Percentiles rank a stretch among this genome's conserved stretches.
phyloP scores from a whole-genome alignment of 2,329 filamentous ascomycete species.

The Nigrograna mackinnonii region DNA sequence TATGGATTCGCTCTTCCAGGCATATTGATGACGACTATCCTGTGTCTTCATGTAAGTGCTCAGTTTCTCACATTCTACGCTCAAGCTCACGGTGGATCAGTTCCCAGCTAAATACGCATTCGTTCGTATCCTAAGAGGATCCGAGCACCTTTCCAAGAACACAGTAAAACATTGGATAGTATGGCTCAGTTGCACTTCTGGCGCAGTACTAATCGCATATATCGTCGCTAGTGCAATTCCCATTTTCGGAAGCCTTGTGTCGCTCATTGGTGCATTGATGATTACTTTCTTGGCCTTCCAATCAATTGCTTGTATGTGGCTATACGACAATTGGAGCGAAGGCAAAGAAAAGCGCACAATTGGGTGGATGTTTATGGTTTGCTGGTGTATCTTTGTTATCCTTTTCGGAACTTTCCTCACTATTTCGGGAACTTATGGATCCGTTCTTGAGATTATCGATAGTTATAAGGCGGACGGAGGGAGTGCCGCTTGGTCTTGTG shows the following conservation, averaged over 20 bases:
- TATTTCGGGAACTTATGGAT: neutral
- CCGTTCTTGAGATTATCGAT: neutral
- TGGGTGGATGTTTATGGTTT: neutral
- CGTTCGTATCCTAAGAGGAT: constrained; percentile 63
- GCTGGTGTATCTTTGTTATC: neutral
- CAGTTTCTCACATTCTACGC: no score
- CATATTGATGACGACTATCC: no score
- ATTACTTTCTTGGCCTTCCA: constrained; percentile 48
- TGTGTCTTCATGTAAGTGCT: no score
- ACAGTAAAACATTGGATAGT: constrained; percentile 33
- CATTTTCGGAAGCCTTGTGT: constrained; percentile 67
- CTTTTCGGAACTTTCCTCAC: neutral
- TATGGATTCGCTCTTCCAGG: constrained; percentile 71
- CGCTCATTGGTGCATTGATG: constrained; percentile 61
- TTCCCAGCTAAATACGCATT: constrained; percentile 64
- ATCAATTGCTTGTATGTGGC: neutral
- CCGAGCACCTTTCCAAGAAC: constrained; percentile 40
- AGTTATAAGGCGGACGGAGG: neutral
- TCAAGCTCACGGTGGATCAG: no score
- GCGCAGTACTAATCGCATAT: constrained; percentile 65
- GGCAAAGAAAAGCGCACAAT: neutral
- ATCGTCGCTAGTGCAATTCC: constrained; percentile 71
- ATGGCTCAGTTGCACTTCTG: constrained; percentile 62
- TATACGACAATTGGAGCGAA: neutral
- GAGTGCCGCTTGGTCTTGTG: neutral